phyloP scores from a whole-genome alignment of 2,329 filamentous ascomycete genomes.

The Monosporascus ibericus region DNA sequence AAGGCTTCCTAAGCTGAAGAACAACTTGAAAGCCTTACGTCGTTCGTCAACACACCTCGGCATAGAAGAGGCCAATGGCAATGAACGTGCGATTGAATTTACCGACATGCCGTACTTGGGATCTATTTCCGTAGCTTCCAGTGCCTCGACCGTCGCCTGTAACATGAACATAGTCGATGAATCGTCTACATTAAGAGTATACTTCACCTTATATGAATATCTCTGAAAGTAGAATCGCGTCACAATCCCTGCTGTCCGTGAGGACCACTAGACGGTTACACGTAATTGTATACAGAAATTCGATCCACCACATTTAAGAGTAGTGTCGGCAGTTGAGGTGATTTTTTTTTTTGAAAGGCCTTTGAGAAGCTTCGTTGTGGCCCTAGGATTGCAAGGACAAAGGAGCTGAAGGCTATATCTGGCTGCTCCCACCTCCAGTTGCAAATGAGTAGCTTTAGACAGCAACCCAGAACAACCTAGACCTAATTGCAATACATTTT shows the following conservation, averaged over 20 bases:
- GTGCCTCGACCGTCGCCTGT: background rate
- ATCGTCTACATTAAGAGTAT: background rate
- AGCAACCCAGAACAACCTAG: too few relatives aligned
- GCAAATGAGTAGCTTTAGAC: too few relatives aligned
- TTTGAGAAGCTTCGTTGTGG: too few relatives aligned
- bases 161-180: background rate
- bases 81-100: background rate
- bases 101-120: background rate
- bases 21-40: background rate
- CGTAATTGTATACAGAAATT: slow-evolving; percentile 5
- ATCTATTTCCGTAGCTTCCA: background rate
- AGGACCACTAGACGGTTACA: background rate
- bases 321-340: too few relatives aligned
- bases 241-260: background rate
- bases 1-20: background rate
- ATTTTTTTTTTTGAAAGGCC: too few relatives aligned
- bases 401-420: too few relatives aligned
- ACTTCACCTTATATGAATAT: background rate
- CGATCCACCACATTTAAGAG: slow-evolving; percentile 5
- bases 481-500: too few relatives aligned
- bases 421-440: too few relatives aligned
- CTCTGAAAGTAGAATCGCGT: background rate
- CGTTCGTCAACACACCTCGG: background rate
- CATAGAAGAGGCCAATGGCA: background rate
- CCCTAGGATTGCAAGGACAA: too few relatives aligned